phyloP scores from a whole-genome alignment of 2,329 filamentous ascomycete genomes.

The Alternaria gaisen region DNA sequence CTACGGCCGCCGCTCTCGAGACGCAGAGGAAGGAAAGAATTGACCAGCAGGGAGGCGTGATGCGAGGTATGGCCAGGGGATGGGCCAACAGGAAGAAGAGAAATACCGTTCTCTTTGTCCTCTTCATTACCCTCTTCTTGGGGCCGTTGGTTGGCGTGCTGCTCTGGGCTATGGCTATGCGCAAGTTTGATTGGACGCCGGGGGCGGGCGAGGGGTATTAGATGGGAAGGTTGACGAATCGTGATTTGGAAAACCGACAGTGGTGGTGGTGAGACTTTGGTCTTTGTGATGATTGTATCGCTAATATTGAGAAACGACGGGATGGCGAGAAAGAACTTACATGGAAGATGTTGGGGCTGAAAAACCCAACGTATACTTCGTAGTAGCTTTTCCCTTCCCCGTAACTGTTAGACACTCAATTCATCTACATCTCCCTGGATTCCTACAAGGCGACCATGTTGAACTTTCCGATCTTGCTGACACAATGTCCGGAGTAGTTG shows the following conservation, averaged over 20 bases:
- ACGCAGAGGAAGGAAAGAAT: neutral
- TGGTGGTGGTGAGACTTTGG: neutral
- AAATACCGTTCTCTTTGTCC: neutral
- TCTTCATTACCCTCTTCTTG: neutral
- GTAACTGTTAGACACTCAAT: neutral
- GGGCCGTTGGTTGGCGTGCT: neutral
- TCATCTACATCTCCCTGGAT: neutral
- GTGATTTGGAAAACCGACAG: no score
- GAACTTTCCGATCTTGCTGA: neutral
- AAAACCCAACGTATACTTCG: neutral
- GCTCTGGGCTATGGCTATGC: slow-evolving; percentile 8
- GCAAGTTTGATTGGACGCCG: slow-evolving; percentile 2
- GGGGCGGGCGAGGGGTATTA: neutral
- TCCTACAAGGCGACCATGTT: neutral
- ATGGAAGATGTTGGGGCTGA: neutral
- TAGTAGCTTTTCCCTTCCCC: neutral
- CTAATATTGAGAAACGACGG: neutral
- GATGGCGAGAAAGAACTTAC: neutral
- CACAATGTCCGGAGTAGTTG: no score
- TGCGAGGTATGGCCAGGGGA: neutral
- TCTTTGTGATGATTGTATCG: neutral
- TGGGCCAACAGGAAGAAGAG: neutral
- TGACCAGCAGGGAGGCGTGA: neutral
- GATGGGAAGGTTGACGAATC: neutral
- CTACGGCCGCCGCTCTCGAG: neutral